Evolutionary conservation across 1,284 basidiomycete genomes (phyloP), one percentile per base, ranked within the genome.

Genomic region (Malassezia equina): DNA sequence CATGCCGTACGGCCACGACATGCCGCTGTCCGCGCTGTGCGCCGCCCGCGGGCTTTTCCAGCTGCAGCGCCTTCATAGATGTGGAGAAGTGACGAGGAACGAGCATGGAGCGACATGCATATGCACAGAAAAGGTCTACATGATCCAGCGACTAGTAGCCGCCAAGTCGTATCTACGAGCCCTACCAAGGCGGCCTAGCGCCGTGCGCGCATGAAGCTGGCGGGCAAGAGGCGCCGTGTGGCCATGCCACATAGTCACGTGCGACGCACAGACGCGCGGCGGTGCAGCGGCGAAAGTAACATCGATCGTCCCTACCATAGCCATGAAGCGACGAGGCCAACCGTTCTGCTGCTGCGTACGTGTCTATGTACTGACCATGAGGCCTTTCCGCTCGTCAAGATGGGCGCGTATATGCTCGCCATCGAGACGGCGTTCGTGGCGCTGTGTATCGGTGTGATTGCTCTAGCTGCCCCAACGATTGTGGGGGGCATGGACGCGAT

Each of bases 271-370:
- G 28, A 24, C 25, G 33, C 27, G 27, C 24, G 47, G 51, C 51
- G 28, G 42, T 52, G 51, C 51, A 39, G 33, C 42, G 36, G 46
- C 28, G 28, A 47, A 45, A 21, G 36, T 19, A 21, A 9, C 36
- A 36, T 39, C 15, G 17, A 39, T 21, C 36, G 32, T 21, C 27
- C 9, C 29, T 19, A 32, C 29, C 31, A 49, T 21, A 27, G n/a
- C n/a, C n/a, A 55, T 55, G 53, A 34, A 40, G 13, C 47, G 62
- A 41, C 43, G 64, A 47, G 55, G 64, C 15, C 52, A 65, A 51
- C 64, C 64, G 39, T 73, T 73, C 51, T 71, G 68, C 59, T 73
- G 70, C 55, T 73, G 65, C 59, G 64, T 56, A 31, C 31, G 56
- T 57, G 1, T 3, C 24, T 2, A 19, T 4, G n/a, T n/a, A 13